A percentile compares a stretch with the other conserved stretches of the same genome.
Evolutionary conservation across 371 early-diverging fungal species (phyloP).

Genomic region (Mycotypha africana): DNA sequence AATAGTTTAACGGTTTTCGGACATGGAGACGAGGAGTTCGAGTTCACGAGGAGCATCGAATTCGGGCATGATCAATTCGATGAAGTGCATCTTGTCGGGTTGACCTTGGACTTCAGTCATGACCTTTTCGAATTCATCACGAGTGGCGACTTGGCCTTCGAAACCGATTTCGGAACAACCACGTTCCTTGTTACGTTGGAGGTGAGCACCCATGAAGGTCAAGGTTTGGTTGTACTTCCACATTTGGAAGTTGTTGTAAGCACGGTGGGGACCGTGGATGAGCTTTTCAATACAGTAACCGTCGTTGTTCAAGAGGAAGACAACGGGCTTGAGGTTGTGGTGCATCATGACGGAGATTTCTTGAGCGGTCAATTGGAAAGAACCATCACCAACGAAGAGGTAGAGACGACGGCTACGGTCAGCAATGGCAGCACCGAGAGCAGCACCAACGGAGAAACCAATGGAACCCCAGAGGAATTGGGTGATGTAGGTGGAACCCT

Average conservation of each 20-base stretch:
- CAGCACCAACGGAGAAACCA: slow-evolving; percentile 31
- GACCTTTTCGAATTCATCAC: slow-evolving; percentile 25
- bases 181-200: slow-evolving; percentile 10
- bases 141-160: slow-evolving; percentile 16
- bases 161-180: slow-evolving; percentile 14
- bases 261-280: slow-evolving; percentile 36
- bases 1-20: slow-evolving; percentile 14
- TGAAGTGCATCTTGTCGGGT: slow-evolving; percentile 23
- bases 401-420: slow-evolving; percentile 22
- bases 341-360: slow-evolving; percentile 42
- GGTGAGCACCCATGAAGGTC: slow-evolving; percentile 30
- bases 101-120: slow-evolving; percentile 15
- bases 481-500: slow-evolving; percentile 21
- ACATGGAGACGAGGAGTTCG: slow-evolving; percentile 15
- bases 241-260: slow-evolving; percentile 43
- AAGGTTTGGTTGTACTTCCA: slow-evolving; percentile 40
- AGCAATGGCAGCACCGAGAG: slow-evolving; percentile 27
- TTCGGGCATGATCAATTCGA: slow-evolving; percentile 27
- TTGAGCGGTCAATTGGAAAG: slow-evolving; percentile 44
- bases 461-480: slow-evolving; percentile 42
- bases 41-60: slow-evolving; percentile 32
- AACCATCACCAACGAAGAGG: slow-evolving; percentile 48
- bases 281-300: slow-evolving; percentile 46
- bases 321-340: slow-evolving; percentile 32
- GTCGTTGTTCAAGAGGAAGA: slow-evolving; percentile 45